phyloP scores from a whole-genome alignment of 345 rosid genomes.

The Aurinia saxatilis region DNA sequence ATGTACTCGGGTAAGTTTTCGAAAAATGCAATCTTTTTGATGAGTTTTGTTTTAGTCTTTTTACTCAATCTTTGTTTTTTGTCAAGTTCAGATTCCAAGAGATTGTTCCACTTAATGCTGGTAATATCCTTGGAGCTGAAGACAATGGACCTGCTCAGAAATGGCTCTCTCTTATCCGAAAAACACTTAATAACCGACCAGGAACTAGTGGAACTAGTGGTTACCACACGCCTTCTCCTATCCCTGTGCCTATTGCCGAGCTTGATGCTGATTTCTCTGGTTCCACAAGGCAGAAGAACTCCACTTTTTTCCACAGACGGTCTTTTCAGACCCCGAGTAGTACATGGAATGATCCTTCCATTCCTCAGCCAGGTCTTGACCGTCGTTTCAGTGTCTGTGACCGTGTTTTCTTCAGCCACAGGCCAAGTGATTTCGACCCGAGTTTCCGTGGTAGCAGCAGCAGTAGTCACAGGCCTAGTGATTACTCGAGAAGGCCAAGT shows the following conservation, averaged over 20 bases:
- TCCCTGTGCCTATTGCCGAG: conserved; percentile 88
- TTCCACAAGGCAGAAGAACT: conserved; percentile 74
- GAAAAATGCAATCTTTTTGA: background rate
- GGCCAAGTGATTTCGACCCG: conserved; percentile 77
- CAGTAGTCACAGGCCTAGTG: conserved; percentile 29
- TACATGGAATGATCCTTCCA: conserved; percentile 77
- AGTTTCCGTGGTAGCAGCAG: conserved; percentile 38
- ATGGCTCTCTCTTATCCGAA: conserved; percentile 80
- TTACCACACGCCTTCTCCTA: conserved; percentile 83
- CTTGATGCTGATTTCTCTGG: conserved; percentile 93
- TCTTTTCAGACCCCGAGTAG: conserved; percentile 75
- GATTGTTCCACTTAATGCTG: conserved; percentile 96
- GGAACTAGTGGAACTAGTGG: conserved; percentile 73
- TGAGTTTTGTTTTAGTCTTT: conserved; percentile 2
- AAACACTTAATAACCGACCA: conserved; percentile 77
- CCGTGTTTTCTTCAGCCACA: conserved; percentile 74
- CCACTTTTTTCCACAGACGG: conserved; percentile 81
- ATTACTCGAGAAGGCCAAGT: conserved; percentile 29
- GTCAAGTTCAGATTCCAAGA: conserved; percentile 68
- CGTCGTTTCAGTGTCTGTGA: conserved; percentile 93
- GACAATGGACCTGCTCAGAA: conserved; percentile 98
- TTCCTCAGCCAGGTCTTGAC: conserved; percentile 77
- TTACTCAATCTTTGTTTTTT: background rate
- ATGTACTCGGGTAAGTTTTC: conserved; percentile 78
- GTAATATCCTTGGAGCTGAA: conserved; percentile 92